Percentiles rank a stretch among this genome's conserved stretches.
Evolutionary conservation across 202 grass and related monocot genomes (phyloP).

Genomic region (Musa balbisiana): DNA sequence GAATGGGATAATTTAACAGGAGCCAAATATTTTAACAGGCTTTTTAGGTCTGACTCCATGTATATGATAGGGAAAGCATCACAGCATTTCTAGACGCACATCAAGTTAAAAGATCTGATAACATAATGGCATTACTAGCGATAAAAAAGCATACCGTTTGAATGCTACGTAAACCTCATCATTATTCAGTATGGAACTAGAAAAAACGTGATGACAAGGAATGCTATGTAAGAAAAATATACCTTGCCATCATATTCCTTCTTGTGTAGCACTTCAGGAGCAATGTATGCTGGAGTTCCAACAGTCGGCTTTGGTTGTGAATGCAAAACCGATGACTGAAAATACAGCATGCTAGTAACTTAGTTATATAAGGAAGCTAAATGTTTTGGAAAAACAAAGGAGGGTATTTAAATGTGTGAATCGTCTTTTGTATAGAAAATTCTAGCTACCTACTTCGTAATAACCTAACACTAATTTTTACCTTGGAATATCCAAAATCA

Average conservation of each 20-base stretch:
- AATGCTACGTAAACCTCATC: too few relatives aligned
- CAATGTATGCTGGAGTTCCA: slow-evolving; percentile 95
- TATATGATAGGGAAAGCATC: too few relatives aligned
- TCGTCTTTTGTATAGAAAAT: too few relatives aligned
- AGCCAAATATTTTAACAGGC: too few relatives aligned
- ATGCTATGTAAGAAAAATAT: neutral
- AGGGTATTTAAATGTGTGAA: neutral
- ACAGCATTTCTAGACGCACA: too few relatives aligned
- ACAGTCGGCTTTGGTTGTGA: slow-evolving; percentile 98
- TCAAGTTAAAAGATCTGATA: too few relatives aligned
- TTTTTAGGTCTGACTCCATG: too few relatives aligned
- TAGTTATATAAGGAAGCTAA: neutral
- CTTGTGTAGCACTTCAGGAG: slow-evolving; percentile 95
- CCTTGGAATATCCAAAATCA: slow-evolving; percentile 11
- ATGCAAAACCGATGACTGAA: slow-evolving; percentile 94
- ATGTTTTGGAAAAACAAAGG: neutral
- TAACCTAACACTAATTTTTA: neutral
- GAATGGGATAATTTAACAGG: too few relatives aligned
- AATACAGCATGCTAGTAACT: slow-evolving; percentile 14
- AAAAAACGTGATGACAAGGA: neutral
- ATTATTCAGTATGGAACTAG: neutral
- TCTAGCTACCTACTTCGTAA: neutral
- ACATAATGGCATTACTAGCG: too few relatives aligned
- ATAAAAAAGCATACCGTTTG: too few relatives aligned
- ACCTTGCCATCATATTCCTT: slow-evolving; percentile 99